Conservation (phyloP, 2,329 filamentous ascomycete genomes). For the Zasmidium angulare region DNA sequence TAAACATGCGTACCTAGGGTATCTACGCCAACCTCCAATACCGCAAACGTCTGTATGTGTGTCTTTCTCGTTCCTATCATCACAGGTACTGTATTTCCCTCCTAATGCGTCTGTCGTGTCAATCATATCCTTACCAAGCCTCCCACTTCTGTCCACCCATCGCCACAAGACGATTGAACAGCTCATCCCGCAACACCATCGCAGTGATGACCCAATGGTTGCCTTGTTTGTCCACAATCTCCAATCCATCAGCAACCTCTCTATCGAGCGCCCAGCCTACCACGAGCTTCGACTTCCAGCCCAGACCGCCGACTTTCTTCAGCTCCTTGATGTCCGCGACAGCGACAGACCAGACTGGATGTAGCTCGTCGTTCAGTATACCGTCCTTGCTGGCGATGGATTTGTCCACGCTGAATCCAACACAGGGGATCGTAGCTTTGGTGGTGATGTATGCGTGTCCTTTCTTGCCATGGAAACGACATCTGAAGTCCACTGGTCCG, state of each 20-base stretch:
- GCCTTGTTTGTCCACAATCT: conserved; percentile 61
- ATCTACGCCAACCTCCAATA: no score
- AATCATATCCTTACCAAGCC: conserved; percentile 55
- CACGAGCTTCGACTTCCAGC: conserved; percentile 81
- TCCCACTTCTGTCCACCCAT: conserved; percentile 85
- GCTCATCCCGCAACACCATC: conserved; percentile 68
- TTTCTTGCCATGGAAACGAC: conserved; percentile 67
- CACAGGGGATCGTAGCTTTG: conserved; percentile 64
- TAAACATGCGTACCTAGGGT: no score
- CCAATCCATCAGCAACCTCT: conserved; percentile 73
- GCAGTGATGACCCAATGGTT: conserved; percentile 66
- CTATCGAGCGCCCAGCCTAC: conserved; percentile 75
- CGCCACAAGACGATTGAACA: conserved; percentile 76
- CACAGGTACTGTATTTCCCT: not conserved
- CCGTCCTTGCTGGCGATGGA: conserved; percentile 47
- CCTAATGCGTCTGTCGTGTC: conserved; percentile 2
- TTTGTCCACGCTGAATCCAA: conserved; percentile 63
- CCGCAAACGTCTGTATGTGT: not conserved
- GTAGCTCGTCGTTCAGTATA: conserved; percentile 51
- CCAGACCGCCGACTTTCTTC: conserved; percentile 76
- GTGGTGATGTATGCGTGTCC: conserved; percentile 71
- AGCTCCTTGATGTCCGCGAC: conserved; percentile 71
- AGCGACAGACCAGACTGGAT: conserved; percentile 67
- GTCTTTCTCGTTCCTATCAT: not conserved
- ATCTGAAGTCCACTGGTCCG: conserved; percentile 76